These are phyloP conservation scores for Alternaria consortialis DNA, from an alignment of 2,329 filamentous ascomycete genomes.

Conservation along the genomic window DNA sequence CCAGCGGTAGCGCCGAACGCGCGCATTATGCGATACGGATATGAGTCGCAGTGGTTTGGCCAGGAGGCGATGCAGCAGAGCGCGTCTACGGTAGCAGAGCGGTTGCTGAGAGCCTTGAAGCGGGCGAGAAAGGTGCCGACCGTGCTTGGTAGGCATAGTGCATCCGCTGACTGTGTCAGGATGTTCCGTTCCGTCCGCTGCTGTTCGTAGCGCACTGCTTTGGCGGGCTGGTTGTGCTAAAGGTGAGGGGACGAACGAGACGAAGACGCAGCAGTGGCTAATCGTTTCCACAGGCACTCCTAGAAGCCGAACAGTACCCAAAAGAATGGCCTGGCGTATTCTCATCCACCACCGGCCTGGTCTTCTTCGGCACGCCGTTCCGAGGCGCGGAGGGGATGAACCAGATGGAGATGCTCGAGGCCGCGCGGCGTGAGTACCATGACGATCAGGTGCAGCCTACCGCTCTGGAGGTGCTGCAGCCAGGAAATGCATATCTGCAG, in stretches of 20 bases:
- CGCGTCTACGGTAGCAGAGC: constrained; percentile 27
- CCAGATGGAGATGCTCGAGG: constrained; percentile 37
- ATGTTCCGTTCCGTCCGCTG: constrained; percentile 28
- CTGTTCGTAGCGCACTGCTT: constrained; percentile 40
- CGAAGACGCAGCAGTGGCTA: neutral
- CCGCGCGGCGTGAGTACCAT: constrained; percentile 30
- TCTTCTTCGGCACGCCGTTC: constrained; percentile 40
- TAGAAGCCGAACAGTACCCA: constrained; percentile 22
- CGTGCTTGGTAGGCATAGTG: neutral
- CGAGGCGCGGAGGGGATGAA: constrained; percentile 34
- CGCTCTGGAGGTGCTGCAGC: constrained; percentile 31
- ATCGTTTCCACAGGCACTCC: constrained; percentile 22
- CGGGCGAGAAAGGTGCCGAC: too few species aligned
- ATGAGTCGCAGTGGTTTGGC: constrained; percentile 39
- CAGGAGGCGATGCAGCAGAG: constrained; percentile 31
- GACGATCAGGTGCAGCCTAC: constrained; percentile 29
- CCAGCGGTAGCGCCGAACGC: constrained; percentile 31
- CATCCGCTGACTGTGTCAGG: constrained; percentile 19
- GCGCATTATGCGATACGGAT: constrained; percentile 42
- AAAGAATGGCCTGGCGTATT: constrained; percentile 32
- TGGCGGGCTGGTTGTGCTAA: constrained; percentile 37
- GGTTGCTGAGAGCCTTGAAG: constrained; percentile 27
- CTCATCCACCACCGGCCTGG: constrained; percentile 27
- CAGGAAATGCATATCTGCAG: constrained; percentile 33
- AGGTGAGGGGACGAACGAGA: constrained; percentile 21